A percentile compares a stretch with the other conserved stretches of the same genome.
Conservation (phyloP, 495 filamentous ascomycete species). For the Aspergillus heteromorphus region DNA sequence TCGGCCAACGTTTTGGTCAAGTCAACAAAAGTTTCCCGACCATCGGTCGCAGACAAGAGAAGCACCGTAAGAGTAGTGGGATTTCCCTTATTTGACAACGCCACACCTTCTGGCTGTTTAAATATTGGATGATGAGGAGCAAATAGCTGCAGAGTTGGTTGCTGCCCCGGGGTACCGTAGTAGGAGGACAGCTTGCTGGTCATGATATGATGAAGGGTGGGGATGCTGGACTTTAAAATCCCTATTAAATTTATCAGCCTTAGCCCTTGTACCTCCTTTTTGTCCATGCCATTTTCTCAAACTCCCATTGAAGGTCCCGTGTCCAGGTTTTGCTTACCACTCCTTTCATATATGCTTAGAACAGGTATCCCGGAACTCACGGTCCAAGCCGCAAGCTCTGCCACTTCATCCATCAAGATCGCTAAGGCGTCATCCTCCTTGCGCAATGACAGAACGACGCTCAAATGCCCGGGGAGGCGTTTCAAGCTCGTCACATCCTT, state of each 20-base stretch:
- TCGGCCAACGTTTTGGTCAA: slow-evolving; percentile 90
- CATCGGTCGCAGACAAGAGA: slow-evolving; percentile 83
- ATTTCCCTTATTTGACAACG: slow-evolving; percentile 12
- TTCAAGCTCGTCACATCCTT: slow-evolving; percentile 74
- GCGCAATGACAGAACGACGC: slow-evolving; percentile 74
- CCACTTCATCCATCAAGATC: slow-evolving; percentile 78
- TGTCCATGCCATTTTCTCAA: neutral
- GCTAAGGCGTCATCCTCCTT: slow-evolving; percentile 69
- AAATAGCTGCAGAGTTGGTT: slow-evolving; percentile 63
- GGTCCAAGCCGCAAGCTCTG: slow-evolving; percentile 89
- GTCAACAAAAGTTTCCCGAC: slow-evolving; percentile 88
- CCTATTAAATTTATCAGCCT: slow-evolving; percentile 44
- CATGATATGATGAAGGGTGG: slow-evolving; percentile 67
- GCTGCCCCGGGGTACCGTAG: slow-evolving; percentile 60
- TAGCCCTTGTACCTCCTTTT: neutral
- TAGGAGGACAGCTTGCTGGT: slow-evolving; percentile 71
- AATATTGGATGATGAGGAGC: slow-evolving; percentile 62
- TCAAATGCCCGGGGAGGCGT: slow-evolving; percentile 76
- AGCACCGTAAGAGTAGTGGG: slow-evolving; percentile 64
- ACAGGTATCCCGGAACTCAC: slow-evolving; percentile 77
- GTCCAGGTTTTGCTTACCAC: slow-evolving; percentile 50
- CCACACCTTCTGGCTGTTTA: slow-evolving; percentile 7
- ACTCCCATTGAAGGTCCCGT: neutral
- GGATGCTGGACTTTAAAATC: slow-evolving; percentile 77
- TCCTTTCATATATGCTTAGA: slow-evolving; percentile 87